Conservation (phyloP, 495 filamentous ascomycete genomes). For the Clohesyomyces aquaticus region DNA sequence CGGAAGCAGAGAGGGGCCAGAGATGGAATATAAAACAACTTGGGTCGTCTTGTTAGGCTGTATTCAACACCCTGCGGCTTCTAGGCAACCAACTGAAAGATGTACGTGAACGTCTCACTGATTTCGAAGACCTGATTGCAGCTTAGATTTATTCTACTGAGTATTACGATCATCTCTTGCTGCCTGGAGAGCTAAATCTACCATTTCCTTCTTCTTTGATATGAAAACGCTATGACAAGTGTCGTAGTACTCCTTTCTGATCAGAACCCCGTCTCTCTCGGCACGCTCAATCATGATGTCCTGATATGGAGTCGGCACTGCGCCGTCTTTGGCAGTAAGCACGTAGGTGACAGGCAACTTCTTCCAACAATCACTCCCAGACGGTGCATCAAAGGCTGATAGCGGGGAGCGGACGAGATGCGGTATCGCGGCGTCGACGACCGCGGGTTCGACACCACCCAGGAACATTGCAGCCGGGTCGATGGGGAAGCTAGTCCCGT, state of each 20-base stretch:
- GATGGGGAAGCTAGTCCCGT: constrained; percentile 34
- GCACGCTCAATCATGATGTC: constrained; percentile 17
- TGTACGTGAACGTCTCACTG: no score
- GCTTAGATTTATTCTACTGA: no score
- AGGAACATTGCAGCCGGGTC: constrained; percentile 44
- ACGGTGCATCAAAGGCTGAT: not conserved
- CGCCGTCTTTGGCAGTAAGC: not conserved
- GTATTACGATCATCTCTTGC: constrained; percentile 6
- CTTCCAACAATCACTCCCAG: constrained; percentile 16
- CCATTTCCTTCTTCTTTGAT: constrained; percentile 10
- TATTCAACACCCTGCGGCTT: no score
- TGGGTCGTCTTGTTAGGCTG: no score
- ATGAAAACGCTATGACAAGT: constrained; percentile 14
- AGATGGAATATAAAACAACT: no score
- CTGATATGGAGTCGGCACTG: constrained; percentile 8
- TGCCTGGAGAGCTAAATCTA: constrained; percentile 1
- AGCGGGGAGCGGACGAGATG: constrained; percentile 19
- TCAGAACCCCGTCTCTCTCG: constrained; percentile 5
- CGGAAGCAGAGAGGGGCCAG: no score
- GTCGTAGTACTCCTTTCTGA: constrained; percentile 9
- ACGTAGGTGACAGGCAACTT: constrained; percentile 21
- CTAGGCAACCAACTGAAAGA: no score
- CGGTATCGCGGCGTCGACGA: constrained; percentile 38
- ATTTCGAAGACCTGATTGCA: no score
- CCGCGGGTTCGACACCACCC: constrained; percentile 27